Base-by-base conservation (phyloP, 495 filamentous ascomycete species). In the Penicillium tannophilum region DNA sequence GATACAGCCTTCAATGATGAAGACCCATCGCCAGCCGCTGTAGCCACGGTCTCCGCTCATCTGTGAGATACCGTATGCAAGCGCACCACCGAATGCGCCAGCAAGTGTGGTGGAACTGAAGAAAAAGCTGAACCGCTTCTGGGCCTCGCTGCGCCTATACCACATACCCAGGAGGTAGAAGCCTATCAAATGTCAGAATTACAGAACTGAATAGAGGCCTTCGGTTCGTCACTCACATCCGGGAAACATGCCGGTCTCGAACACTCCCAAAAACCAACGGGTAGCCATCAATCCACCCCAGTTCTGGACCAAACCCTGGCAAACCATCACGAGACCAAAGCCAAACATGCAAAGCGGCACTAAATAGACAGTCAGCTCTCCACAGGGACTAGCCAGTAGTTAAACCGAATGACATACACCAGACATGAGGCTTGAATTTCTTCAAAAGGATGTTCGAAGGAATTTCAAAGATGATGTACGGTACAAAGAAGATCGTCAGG, bases 401-500 rank as follows among this genome's bases (percentile, higher is more conserved):
- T 17, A 42, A 26, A 12, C 41, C 20, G 3, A 19, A 41, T 2
- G 42, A 42, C 41, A 55, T 71, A 84, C 82, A 78, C 93, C 93
- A 97, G 47, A 94, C 76, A 59, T 88, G 85, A 3, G 93, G 93
- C 56, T 83, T 88, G 59, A 96, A 77, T 58, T 84, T 85, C 72
- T 95, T 96, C 26, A 98, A 76, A 17, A 95, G 66, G 53, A 96
- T 84, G 66, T 98, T 98, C 50, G 89, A 91, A 3, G 93, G 94
- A 51, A 98, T 94, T 70, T 86, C 93, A 63, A 88, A 88, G 47
- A 93, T 61, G 60, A 96, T 82, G 68, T 97, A 98, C 0, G 93
- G 92, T 0, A 97, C 86, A 75, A 97, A 98, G 81, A 97, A 96
- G 62, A 96, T 93, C 23, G 85, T 86, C 58, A 96, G 75, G 0